phyloP scores from a whole-genome alignment of 768 basidiomycete species.

The Russula foetens region DNA sequence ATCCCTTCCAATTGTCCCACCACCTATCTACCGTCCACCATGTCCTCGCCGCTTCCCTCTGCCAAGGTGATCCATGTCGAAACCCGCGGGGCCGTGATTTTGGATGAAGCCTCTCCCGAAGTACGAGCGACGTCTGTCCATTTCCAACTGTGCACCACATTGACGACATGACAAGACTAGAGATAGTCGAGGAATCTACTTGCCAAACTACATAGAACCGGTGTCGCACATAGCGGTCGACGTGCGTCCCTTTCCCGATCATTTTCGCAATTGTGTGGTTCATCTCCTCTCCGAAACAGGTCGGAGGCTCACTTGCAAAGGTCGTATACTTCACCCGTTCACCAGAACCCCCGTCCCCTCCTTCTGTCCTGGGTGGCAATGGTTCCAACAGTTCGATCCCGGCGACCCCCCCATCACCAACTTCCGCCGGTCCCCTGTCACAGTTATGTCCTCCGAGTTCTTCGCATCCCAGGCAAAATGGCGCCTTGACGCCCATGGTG shows the following conservation, averaged over 20 bases:
- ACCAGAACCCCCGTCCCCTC: conserved; percentile 73
- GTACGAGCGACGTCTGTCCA: conserved; percentile 36
- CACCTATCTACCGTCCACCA: not conserved
- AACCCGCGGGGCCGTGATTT: conserved; percentile 87
- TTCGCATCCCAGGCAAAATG: conserved; percentile 41
- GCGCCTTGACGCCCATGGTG: conserved; percentile 76
- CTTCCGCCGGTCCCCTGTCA: conserved; percentile 23
- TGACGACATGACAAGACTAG: conserved; percentile 49
- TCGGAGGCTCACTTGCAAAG: conserved; percentile 95
- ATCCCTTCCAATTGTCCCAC: not conserved
- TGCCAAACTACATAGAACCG: conserved; percentile 96
- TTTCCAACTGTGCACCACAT: conserved; percentile 6
- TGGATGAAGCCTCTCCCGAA: conserved; percentile 91
- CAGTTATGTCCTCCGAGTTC: conserved; percentile 28
- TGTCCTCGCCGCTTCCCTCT: conserved; percentile 54
- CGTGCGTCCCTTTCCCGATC: conserved; percentile 42
- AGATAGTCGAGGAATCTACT: conserved; percentile 93
- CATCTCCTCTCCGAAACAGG: conserved; percentile 38
- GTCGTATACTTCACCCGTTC: conserved; percentile 98
- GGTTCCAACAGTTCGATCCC: conserved; percentile 38
- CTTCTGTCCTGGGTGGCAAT: conserved; percentile 51
- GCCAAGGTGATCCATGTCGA: conserved; percentile 90
- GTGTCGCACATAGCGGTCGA: conserved; percentile 97
- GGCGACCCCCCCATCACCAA: conserved; percentile 31
- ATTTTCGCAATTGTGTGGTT: conserved; percentile 9